Evolutionary conservation across 2,329 filamentous ascomycete genomes (phyloP), one percentile per base, ranked within the genome.

Genomic region (Stachybotrys elegans): DNA sequence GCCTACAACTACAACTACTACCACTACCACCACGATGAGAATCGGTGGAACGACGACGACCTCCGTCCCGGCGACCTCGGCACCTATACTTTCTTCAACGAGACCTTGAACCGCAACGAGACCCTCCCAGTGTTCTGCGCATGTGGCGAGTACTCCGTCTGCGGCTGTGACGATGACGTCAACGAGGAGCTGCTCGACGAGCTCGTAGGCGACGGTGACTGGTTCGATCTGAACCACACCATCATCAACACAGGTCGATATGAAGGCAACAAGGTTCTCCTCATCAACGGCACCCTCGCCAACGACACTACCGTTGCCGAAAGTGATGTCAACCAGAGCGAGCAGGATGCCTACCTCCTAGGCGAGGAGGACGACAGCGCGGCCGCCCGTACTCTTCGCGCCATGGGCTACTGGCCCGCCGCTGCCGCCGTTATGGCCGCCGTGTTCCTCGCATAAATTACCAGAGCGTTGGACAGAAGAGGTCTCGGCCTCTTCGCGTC

Each of bases 121-220:
- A 55, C 55, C 2, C 57, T 59, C 19, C 53, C 59, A 4, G 57
- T 70, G 22, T 53, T 68, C 5, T 70, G 64, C 59, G 55, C 81
- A 79, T 69, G 75, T 82, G 69, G 79, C 71, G 8, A 54, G 32
- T 55, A 60, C 42, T 47, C 49, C 16, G 57, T 56, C 16, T 90
- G 86, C 55, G 76, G 80, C 6, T 90, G 86, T 58, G 86, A 91
- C 47, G 81, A 86, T 44, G 83, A 81, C 53, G 71, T 73, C 45
- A 70, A 80, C 51, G 69, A 63, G n/a, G 65, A 71, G 0, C 86
- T 83, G 59, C 65, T 86, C 46, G 66, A 77, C 49, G 71, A 75
- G 8, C 57, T 91, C 9, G 70, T 91, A 35, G 85, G 83, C 43
- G 76, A 85, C 58, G 82, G 81, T 31, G 80, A 72, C 49, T 82